These are phyloP conservation scores for Ustilago tritici DNA, from an alignment of 1,284 basidiomycete species.

Conservation along the genomic window DNA sequence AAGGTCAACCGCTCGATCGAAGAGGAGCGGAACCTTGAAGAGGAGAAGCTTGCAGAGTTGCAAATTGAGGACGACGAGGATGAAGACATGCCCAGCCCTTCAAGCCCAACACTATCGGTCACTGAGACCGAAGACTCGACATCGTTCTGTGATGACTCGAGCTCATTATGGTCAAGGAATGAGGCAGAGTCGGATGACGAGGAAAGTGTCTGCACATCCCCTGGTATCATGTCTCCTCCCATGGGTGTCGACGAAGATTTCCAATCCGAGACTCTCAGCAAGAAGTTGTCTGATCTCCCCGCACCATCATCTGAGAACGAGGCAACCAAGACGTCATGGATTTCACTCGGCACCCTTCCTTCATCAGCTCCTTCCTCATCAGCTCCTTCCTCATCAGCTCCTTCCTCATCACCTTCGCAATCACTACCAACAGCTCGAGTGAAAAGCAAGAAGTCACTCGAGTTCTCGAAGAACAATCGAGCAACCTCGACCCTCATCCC, in stretches of 20 bases:
- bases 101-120: slow-evolving; percentile 27
- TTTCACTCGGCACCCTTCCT: slow-evolving; percentile 29
- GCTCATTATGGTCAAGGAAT: slow-evolving; percentile 40
- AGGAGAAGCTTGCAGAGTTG: slow-evolving; percentile 1
- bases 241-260: slow-evolving; percentile 16
- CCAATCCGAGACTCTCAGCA: slow-evolving; percentile 26
- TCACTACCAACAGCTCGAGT: slow-evolving; percentile 21
- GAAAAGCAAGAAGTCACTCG: slow-evolving; percentile 7
- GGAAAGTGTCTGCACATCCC: slow-evolving; percentile 38
- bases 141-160: slow-evolving; percentile 38
- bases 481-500: slow-evolving; percentile 19
- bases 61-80: slow-evolving; percentile 11
- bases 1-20: neutral
- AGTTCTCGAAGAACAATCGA: slow-evolving; percentile 7
- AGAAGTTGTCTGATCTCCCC: slow-evolving; percentile 28
- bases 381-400: slow-evolving; percentile 16
- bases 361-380: slow-evolving; percentile 22
- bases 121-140: slow-evolving; percentile 30
- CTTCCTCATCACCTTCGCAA: slow-evolving; percentile 23
- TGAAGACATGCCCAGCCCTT: slow-evolving; percentile 19
- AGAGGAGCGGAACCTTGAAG: slow-evolving; percentile 1
- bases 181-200: slow-evolving; percentile 18
- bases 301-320: neutral
- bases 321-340: slow-evolving; percentile 16
- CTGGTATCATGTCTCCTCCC: slow-evolving; percentile 33